Base-by-base conservation (phyloP, 2,329 filamentous ascomycete genomes). In the Colletotrichum melonis region DNA sequence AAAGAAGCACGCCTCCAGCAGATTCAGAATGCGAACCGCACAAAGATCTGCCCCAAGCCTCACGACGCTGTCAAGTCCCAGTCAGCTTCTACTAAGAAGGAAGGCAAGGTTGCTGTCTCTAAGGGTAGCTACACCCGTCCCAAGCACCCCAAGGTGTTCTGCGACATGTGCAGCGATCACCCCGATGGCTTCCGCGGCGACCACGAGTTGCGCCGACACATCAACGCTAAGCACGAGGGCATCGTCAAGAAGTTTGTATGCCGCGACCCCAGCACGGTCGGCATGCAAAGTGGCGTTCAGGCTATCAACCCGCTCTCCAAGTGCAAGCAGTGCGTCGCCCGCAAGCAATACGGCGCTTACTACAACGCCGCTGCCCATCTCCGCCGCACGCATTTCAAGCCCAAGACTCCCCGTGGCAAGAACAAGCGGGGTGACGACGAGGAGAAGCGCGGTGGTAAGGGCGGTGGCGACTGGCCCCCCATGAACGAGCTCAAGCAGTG, bases 301-400 rank as follows among this genome's bases (percentile, higher is more conserved):
- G 90, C 84, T 82, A 88, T 88, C 84, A 89, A 83, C 65, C 92
- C 95, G 54, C 88, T 98, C 42, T 86, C 87, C 63, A 93, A 93
- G 76, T 98, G 95, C 89, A 97, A 97, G 82, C 90, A 93, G 60
- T 98, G 96, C 82, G 89, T 88, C 62, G 88, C 88, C 57, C 85
- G 88, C 68, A 98, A 98, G 86, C 89, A 90, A 72, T 98, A 98
- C 78, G 93, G 93, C 4, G 94, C 94, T 19, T 97, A 98, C 84
- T 98, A 98, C 84, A 98, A 98, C 78, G 96, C 95, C 0, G 95
- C 95, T 0, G 96, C 95, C 0, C 96, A 98, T 80, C 88, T 98
- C 9, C 90, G 95, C 55, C 92, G 96, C 63, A 93, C 93, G 0
- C 96, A 98, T 81, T 98, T 98, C 87, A 94, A 93, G 79, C 92